A percentile compares a stretch with the other conserved stretches of the same genome.
Conservation (phyloP, 2,329 filamentous ascomycete species). For the Penicillium brevicompactum region DNA sequence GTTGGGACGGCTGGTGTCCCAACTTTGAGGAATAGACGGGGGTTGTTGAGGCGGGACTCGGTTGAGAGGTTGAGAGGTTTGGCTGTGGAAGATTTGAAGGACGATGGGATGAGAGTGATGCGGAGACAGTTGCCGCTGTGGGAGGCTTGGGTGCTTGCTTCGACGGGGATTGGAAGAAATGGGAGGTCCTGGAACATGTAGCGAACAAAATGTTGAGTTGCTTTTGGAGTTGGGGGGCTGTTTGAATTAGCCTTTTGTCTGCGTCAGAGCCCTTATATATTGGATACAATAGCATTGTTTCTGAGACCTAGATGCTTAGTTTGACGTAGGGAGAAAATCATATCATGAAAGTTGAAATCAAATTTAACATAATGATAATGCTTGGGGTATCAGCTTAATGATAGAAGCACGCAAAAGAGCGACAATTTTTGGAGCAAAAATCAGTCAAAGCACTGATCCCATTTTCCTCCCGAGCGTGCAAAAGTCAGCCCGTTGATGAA, state of each 20-base stretch:
- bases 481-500: slow-evolving; percentile 79
- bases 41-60: slow-evolving; percentile 13
- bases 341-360: not conserved
- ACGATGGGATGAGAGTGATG: slow-evolving; percentile 37
- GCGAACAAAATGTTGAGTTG: not conserved
- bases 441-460: slow-evolving; percentile 63
- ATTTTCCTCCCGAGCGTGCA: slow-evolving; percentile 70
- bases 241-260: slow-evolving; percentile 9
- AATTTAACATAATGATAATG: not conserved
- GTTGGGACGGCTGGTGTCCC: not conserved
- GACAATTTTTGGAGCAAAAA: not conserved
- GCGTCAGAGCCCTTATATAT: slow-evolving; percentile 1
- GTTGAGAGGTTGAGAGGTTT: slow-evolving; percentile 30
- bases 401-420: not conserved
- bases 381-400: not conserved
- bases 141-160: slow-evolving; percentile 43
- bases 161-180: slow-evolving; percentile 7
- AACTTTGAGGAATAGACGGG: slow-evolving; percentile 1
- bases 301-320: not conserved
- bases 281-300: not conserved
- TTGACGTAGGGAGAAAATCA: not conserved
- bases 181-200: slow-evolving; percentile 1
- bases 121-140: slow-evolving; percentile 37
- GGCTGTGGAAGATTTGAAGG: slow-evolving; percentile 38
- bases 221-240: slow-evolving; percentile 17